Conservation (phyloP, 345 rosid genomes). For the Cardamine chenopodiifolia region DNA sequence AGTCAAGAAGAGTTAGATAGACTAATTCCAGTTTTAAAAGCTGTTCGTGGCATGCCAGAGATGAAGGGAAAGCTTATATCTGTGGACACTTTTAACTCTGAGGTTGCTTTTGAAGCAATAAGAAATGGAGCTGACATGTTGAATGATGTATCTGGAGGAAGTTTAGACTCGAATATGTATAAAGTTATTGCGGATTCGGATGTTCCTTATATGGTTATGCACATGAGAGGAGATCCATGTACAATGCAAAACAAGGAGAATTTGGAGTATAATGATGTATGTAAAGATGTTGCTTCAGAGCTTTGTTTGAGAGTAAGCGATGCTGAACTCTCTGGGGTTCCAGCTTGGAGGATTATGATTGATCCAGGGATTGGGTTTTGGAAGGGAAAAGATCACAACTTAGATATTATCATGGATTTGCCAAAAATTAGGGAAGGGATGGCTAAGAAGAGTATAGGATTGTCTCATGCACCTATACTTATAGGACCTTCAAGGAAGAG, state of each 20-base stretch:
- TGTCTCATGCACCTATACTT: conserved; percentile 66
- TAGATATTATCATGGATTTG: conserved; percentile 58
- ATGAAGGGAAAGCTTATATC: conserved; percentile 77
- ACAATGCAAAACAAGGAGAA: conserved; percentile 71
- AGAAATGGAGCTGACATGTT: conserved; percentile 68
- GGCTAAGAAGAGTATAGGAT: conserved; percentile 58
- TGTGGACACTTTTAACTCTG: conserved; percentile 69
- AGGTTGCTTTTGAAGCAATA: conserved; percentile 73
- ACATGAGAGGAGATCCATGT: conserved; percentile 86
- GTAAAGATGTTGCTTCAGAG: conserved; percentile 64
- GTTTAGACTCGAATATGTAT: conserved; percentile 60
- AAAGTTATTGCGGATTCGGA: conserved; percentile 54
- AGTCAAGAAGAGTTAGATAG: conserved; percentile 72
- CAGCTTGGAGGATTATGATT: conserved; percentile 72
- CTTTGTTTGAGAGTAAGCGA: conserved; percentile 51
- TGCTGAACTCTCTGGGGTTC: conserved; percentile 66
- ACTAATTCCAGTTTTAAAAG: conserved; percentile 74
- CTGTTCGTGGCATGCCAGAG: conserved; percentile 69
- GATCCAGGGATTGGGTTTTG: conserved; percentile 92
- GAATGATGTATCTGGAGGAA: conserved; percentile 78
- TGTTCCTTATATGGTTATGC: conserved; percentile 75
- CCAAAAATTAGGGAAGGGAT: conserved; percentile 56
- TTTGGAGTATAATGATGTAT: conserved; percentile 59
- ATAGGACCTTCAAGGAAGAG: conserved; percentile 79
- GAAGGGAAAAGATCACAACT: conserved; percentile 61